Evolutionary conservation across 2,329 filamentous ascomycete species (phyloP).

Genomic region (Magnaporthiopsis poae): DNA sequence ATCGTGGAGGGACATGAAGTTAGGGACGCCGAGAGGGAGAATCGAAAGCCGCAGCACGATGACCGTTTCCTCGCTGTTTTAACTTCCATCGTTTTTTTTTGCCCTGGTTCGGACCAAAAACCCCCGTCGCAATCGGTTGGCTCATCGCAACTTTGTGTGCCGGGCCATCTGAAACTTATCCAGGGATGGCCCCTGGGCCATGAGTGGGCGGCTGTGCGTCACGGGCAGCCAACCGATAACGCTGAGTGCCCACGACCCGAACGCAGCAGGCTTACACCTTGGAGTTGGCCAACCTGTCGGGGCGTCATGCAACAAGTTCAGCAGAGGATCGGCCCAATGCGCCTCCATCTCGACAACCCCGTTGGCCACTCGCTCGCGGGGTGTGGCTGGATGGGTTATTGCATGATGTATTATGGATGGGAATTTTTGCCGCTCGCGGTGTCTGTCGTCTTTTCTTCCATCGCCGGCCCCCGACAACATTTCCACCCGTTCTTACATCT

Average conservation of each 20-base stretch:
- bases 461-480: background rate
- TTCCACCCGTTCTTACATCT: too few species aligned
- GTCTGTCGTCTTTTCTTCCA: background rate
- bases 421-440: background rate
- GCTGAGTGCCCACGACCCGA: background rate
- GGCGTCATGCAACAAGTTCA: background rate
- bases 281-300: background rate
- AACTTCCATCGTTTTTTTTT: background rate
- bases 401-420: background rate
- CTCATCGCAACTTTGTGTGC: background rate
- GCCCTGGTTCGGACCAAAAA: too few species aligned
- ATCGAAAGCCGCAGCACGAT: too few species aligned
- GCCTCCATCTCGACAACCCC: background rate
- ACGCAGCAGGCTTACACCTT: background rate
- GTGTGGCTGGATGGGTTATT: too few species aligned
- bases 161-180: background rate
- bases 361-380: too few species aligned
- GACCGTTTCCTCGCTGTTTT: background rate
- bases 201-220: too few species aligned
- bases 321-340: background rate
- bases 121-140: too few species aligned
- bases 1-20: background rate
- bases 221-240: background rate
- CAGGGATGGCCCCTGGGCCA: background rate
- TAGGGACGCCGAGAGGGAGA: too few species aligned